These are phyloP conservation scores for Rhododendron kiyosumense DNA, from an alignment of 148 eudicot species.

Conservation along the genomic window DNA sequence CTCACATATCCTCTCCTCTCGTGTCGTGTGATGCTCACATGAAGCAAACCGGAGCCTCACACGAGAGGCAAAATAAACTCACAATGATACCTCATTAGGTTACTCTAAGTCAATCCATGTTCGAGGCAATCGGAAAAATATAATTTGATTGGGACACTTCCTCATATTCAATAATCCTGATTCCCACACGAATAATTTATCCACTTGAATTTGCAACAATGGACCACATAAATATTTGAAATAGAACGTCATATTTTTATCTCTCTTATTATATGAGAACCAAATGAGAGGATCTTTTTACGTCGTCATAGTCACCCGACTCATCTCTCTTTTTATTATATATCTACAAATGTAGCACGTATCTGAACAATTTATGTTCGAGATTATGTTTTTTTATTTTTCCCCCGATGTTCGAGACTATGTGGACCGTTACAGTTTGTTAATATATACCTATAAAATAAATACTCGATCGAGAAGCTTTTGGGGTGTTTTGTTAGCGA, in stretches of 20 bases:
- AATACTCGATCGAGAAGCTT: no score
- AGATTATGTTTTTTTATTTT: no score
- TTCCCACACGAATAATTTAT: not conserved
- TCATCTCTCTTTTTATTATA: no score
- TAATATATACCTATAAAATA: no score
- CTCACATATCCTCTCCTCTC: no score
- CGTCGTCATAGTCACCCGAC: no score
- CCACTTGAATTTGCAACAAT: not conserved
- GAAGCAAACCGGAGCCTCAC: not conserved
- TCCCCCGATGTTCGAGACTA: no score
- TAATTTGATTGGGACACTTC: not conserved
- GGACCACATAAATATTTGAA: not conserved
- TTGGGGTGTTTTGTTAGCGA: no score
- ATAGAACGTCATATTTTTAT: not conserved
- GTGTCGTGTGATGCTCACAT: no score
- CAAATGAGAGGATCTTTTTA: not conserved
- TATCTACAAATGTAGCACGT: no score
- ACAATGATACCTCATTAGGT: not conserved
- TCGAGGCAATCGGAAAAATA: not conserved
- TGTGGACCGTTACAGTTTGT: no score
- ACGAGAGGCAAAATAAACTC: not conserved
- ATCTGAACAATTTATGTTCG: no score
- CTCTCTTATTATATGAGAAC: not conserved
- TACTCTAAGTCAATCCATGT: not conserved
- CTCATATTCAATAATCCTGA: not conserved